A percentile compares a stretch with the other conserved stretches of the same genome.
Evolutionary conservation across 225 moss, liverwort and hornwort genomes (phyloP).

Genomic region (Bryoerythrophyllum caledonicum): DNA sequence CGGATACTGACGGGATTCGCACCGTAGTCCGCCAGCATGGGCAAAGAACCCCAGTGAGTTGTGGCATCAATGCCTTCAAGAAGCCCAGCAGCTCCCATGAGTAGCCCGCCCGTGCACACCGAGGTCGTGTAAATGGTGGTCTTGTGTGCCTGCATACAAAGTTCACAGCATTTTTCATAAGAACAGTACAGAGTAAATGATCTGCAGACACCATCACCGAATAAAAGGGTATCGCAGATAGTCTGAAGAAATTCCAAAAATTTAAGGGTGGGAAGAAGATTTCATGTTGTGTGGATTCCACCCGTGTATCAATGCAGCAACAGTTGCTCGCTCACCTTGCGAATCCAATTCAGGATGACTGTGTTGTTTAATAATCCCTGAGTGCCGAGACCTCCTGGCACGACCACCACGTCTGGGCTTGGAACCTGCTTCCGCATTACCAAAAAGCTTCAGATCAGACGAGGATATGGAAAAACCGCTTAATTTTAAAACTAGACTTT

Average conservation of each 20-base stretch:
- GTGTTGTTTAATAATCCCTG: slow-evolving; percentile 25
- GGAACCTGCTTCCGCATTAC: too few species aligned
- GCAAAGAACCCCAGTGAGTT: slow-evolving; percentile 43
- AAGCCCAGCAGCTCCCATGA: slow-evolving; percentile 64
- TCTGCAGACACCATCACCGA: too few species aligned
- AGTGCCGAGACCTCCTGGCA: slow-evolving; percentile 60
- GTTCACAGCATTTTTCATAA: too few species aligned
- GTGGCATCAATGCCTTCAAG: slow-evolving; percentile 51
- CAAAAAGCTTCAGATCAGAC: too few species aligned
- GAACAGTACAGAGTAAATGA: too few species aligned
- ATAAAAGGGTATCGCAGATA: too few species aligned
- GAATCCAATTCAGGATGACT: slow-evolving; percentile 52
- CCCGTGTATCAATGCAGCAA: too few species aligned
- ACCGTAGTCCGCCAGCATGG: slow-evolving; percentile 30
- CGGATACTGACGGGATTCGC: slow-evolving; percentile 38
- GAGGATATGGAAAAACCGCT: too few species aligned
- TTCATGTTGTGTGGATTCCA: too few species aligned
- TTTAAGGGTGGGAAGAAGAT: too few species aligned
- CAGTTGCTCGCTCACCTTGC: slow-evolving; percentile 38
- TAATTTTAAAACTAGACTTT: too few species aligned
- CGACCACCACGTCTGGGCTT: slow-evolving; percentile 55
- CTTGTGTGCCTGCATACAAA: slow-evolving; percentile 47
- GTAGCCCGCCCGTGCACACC: slow-evolving; percentile 50
- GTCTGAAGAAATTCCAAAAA: too few species aligned
- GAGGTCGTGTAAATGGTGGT: slow-evolving; percentile 58